Percentiles rank a stretch among this genome's conserved stretches.
phyloP scores from a whole-genome alignment of 192 early-diverging fungal species.

The Umbelopsis sp. region DNA sequence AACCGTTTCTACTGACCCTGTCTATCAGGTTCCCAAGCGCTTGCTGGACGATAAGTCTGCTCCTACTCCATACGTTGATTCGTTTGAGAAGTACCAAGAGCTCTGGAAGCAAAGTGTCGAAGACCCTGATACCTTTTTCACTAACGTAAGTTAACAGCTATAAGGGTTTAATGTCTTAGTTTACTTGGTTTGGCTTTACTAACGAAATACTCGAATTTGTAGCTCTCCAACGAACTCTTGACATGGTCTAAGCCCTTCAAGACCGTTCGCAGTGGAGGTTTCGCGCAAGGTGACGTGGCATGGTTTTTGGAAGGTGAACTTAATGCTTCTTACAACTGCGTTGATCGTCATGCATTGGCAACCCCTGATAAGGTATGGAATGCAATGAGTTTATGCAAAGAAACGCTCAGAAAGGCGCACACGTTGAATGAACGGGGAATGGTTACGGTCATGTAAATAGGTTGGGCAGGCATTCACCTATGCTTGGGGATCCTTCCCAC shows the following conservation, averaged over 20 bases:
- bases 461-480: too few species aligned
- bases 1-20: not conserved
- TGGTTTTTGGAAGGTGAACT: slow-evolving; percentile 93
- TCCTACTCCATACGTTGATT: slow-evolving; percentile 71
- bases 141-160: slow-evolving; percentile 7
- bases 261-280: slow-evolving; percentile 68
- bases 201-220: not conserved
- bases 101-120: slow-evolving; percentile 79
- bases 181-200: not conserved
- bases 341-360: slow-evolving; percentile 86
- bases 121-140: slow-evolving; percentile 68
- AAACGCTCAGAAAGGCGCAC: too few species aligned
- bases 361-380: slow-evolving; percentile 71
- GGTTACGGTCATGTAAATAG: too few species aligned
- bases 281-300: slow-evolving; percentile 85
- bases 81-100: slow-evolving; percentile 75
- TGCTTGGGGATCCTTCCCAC: too few species aligned
- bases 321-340: slow-evolving; percentile 94
- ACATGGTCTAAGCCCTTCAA: slow-evolving; percentile 82
- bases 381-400: not conserved
- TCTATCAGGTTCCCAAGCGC: slow-evolving; percentile 61
- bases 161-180: too few species aligned
- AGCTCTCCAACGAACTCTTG: slow-evolving; percentile 77
- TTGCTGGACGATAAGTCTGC: slow-evolving; percentile 45
- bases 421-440: too few species aligned